Base-by-base conservation (phyloP, 768 basidiomycete genomes). In the Termitomyces sp. region DNA sequence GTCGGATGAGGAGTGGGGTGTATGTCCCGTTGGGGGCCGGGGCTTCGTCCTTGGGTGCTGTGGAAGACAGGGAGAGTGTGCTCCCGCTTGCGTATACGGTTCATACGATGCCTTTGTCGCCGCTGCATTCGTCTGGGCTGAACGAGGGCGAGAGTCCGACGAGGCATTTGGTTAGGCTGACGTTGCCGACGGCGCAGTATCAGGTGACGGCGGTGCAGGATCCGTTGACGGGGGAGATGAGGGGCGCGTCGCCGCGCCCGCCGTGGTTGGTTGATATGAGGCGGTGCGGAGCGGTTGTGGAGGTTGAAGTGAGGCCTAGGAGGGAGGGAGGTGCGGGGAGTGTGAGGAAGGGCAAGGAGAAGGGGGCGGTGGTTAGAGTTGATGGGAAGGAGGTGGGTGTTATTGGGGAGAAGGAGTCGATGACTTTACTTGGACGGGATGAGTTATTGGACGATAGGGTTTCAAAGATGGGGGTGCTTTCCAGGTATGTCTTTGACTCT, bases 161-260 rank as follows among this genome's bases (percentile, higher is more conserved):
- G 56, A 80, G 92, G 46, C 93, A 97, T 71, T 71, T 97, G 47
- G 61, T 98, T 14, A 79, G 91, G 50, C 64, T 98, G 52, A 83
- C 81, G 40, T 71, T 97, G 18, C 94, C 94, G 3, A 96, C 92
- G 2, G 86, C 90, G 20, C 88, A 87, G 60, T 92, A 85, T 66
- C 84, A 87, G 67, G 80, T 86, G 46, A 81, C 86, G 33, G 87
- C 88, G 2, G 80, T 95, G 36, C 75, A 81, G 49, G 92, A 96
- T 70, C 94, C 94, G 10, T 73, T 96, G 60, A 89, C 88, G 26
- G 88, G 87, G 16, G 83, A 87, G 72, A 78, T 75, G 55, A 79
- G 79, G 46, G 75, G 74, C 18, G 81, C 84, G 5, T 81, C 83
- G 57, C 74, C 79, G 36, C 85, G 81, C 60, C 90, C 94, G 8